Evolutionary conservation across 2,329 filamentous ascomycete species (phyloP).

Genomic region (Scortechinia acanthostroma): DNA sequence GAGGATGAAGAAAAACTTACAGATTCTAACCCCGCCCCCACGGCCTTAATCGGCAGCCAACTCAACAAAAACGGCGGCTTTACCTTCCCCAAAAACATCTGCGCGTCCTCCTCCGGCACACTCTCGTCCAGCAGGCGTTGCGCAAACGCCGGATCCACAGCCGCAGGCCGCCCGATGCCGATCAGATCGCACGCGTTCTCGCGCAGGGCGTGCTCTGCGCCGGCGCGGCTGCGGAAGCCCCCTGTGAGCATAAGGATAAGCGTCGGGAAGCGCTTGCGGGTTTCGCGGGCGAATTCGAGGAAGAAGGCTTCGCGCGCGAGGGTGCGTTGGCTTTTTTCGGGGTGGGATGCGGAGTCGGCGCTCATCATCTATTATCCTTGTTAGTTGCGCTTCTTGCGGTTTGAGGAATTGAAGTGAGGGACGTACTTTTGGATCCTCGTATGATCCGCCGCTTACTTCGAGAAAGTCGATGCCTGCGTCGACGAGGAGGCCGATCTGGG

Average conservation of each 20-base stretch:
- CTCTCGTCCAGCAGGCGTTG: constrained; percentile 23
- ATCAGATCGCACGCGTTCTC: constrained; percentile 29
- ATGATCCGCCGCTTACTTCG: constrained; percentile 59
- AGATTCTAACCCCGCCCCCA: constrained; percentile 11
- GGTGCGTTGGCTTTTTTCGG: constrained; percentile 30
- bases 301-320: constrained; percentile 60
- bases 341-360: constrained; percentile 8
- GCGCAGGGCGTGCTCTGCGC: constrained; percentile 29
- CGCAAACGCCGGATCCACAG: constrained; percentile 26
- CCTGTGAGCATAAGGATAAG: constrained; percentile 50
- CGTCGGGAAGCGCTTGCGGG: constrained; percentile 32
- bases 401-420: background rate
- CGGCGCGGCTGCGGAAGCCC: constrained; percentile 44
- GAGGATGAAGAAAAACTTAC: constrained; percentile 9
- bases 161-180: constrained; percentile 27
- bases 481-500: constrained; percentile 43
- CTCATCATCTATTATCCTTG: constrained; percentile 21
- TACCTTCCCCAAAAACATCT: constrained; percentile 15
- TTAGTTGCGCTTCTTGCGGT: constrained; percentile 10
- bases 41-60: constrained; percentile 9
- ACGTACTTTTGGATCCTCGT: constrained; percentile 39
- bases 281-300: constrained; percentile 51
- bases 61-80: constrained; percentile 11
- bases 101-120: constrained; percentile 21
- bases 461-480: constrained; percentile 54